phyloP scores from a whole-genome alignment of 1,284 basidiomycete species.

The Ganoderma lingzhi region DNA sequence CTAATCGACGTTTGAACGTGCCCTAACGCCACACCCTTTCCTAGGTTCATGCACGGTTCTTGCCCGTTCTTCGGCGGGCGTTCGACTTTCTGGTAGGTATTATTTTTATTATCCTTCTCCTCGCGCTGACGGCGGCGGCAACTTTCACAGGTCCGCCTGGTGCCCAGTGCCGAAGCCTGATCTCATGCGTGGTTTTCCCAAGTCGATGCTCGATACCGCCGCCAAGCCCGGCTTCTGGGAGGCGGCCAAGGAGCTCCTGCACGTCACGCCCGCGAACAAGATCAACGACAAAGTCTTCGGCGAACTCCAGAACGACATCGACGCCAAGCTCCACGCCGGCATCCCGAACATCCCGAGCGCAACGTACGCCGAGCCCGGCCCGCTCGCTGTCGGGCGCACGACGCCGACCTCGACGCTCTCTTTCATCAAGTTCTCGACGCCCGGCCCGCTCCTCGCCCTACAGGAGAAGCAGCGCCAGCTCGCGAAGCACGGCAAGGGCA shows the following conservation, averaged over 20 bases:
- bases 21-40: background rate
- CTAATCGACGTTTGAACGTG: background rate
- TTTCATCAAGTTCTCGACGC: slow-evolving; percentile 40
- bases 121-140: background rate
- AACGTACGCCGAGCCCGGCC: slow-evolving; percentile 13
- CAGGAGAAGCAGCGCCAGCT: slow-evolving; percentile 35
- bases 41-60: slow-evolving; percentile 11
- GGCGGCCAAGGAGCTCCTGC: slow-evolving; percentile 2
- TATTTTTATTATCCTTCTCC: background rate
- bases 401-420: slow-evolving; percentile 20
- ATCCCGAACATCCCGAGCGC: slow-evolving; percentile 2
- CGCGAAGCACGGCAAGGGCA: slow-evolving; percentile 24
- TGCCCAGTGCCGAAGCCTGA: slow-evolving; percentile 10
- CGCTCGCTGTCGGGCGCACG: slow-evolving; percentile 24
- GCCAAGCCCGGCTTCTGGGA: slow-evolving; percentile 6
- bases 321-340: background rate
- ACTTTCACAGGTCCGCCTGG: slow-evolving; percentile 26
- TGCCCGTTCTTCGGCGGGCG: slow-evolving; percentile 34
- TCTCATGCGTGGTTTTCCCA: slow-evolving; percentile 13
- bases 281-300: background rate
- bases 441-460: slow-evolving; percentile 36
- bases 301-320: slow-evolving; percentile 11
- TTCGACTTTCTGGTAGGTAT: slow-evolving; percentile 19
- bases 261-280: slow-evolving; percentile 10
- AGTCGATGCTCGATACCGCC: slow-evolving; percentile 14